A percentile compares a stretch with the other conserved stretches of the same genome.
Evolutionary conservation across 345 rosid genomes (phyloP).

Genomic region (Camelina sativa): DNA sequence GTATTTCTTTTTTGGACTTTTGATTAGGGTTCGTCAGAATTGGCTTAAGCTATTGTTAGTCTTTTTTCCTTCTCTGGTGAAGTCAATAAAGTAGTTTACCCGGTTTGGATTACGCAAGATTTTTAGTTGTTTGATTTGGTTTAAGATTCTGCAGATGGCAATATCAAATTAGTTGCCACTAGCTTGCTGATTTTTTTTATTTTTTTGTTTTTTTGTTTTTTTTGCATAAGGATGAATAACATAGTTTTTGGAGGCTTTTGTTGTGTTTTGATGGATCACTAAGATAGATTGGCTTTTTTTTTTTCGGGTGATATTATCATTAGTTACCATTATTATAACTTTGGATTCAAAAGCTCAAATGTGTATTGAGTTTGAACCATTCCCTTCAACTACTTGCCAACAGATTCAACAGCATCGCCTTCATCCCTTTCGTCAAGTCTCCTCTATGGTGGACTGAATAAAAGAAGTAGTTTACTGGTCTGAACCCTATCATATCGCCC

Average conservation of each 20-base stretch:
- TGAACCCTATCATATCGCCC: constrained; percentile 11
- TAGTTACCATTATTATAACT: not conserved
- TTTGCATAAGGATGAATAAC: not conserved
- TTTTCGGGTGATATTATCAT: constrained; percentile 6
- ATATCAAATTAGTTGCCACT: not conserved
- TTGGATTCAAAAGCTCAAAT: not conserved
- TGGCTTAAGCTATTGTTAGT: not conserved
- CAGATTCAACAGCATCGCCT: not conserved
- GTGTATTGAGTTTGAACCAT: constrained; percentile 5
- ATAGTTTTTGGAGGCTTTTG: not conserved
- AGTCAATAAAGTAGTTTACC: too few species aligned
- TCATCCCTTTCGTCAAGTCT: constrained; percentile 1
- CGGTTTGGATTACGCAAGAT: too few species aligned
- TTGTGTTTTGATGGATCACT: constrained; percentile 8
- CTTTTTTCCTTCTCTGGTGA: too few species aligned
- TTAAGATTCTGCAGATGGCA: not conserved
- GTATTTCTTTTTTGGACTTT: not conserved
- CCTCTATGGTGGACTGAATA: constrained; percentile 10
- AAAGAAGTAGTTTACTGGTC: constrained; percentile 19
- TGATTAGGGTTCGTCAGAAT: constrained; percentile 12
- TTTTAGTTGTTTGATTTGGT: not conserved
- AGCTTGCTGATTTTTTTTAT: too few species aligned
- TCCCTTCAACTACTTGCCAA: not conserved
- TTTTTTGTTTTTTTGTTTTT: too few species aligned
- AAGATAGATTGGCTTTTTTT: not conserved